A percentile compares a stretch with the other conserved stretches of the same genome.
phyloP scores from a whole-genome alignment of 257 asterid species.

The Capsicum rhomboideum region DNA sequence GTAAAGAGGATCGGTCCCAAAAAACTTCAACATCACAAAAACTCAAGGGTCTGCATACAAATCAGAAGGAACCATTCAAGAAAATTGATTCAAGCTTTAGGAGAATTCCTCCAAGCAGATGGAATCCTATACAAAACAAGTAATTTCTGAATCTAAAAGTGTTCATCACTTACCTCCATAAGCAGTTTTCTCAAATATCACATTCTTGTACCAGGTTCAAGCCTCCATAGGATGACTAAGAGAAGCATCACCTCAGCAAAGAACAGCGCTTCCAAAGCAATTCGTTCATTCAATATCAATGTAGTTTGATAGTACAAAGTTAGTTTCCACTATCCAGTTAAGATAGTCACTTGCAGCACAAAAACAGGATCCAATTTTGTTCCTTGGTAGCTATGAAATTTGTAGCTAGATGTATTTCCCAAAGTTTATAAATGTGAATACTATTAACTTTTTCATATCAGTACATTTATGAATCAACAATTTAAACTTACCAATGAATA shows the following conservation, averaged over 20 bases:
- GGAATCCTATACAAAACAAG: slow-evolving; percentile 67
- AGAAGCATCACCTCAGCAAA: slow-evolving; percentile 8
- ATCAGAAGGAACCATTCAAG: slow-evolving; percentile 37
- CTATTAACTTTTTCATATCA: slow-evolving; percentile 14
- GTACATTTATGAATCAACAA: not conserved
- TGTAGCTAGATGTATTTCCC: slow-evolving; percentile 26
- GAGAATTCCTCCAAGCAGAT: slow-evolving; percentile 49
- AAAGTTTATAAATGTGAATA: slow-evolving; percentile 40
- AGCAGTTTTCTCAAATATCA: slow-evolving; percentile 24
- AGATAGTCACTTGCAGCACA: slow-evolving; percentile 15
- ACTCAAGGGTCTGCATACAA: slow-evolving; percentile 16
- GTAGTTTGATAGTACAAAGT: slow-evolving; percentile 11
- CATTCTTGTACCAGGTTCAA: slow-evolving; percentile 41
- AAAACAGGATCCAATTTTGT: slow-evolving; percentile 24
- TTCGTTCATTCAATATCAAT: not conserved
- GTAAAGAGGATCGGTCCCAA: not conserved
- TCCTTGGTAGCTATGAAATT: slow-evolving; percentile 4
- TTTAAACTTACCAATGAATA: not conserved
- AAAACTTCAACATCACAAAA: slow-evolving; percentile 23
- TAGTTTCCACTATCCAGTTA: slow-evolving; percentile 10
- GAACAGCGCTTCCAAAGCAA: not conserved
- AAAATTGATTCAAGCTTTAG: slow-evolving; percentile 39
- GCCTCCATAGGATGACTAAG: slow-evolving; percentile 25
- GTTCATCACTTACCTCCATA: slow-evolving; percentile 9
- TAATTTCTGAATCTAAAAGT: slow-evolving; percentile 25